phyloP scores from a whole-genome alignment of 1,284 basidiomycete genomes.

The Cutaneotrichosporon curvatum region DNA sequence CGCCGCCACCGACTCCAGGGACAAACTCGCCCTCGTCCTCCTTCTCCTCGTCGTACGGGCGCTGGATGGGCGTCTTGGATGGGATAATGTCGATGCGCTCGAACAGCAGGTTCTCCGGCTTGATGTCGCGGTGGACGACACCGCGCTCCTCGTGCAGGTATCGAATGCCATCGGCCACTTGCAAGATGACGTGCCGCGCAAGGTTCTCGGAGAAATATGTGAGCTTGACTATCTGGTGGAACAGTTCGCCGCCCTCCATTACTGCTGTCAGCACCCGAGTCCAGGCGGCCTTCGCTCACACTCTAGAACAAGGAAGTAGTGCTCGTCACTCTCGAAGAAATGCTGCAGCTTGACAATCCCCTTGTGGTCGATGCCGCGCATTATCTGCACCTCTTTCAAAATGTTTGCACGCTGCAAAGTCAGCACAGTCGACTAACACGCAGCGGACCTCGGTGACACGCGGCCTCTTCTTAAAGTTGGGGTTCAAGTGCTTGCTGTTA shows the following conservation, averaged over 20 bases:
- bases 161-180: constrained; percentile 91
- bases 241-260: constrained; percentile 95
- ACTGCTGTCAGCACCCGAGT: constrained; percentile 50
- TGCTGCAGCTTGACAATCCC: constrained; percentile 80
- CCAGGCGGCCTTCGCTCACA: constrained; percentile 58
- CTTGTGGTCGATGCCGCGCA: constrained; percentile 88
- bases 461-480: constrained; percentile 85
- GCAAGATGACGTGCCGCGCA: constrained; percentile 90
- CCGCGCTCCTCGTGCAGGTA: constrained; percentile 97
- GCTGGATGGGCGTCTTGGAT: constrained; percentile 64
- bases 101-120: constrained; percentile 96
- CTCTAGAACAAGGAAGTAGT: constrained; percentile 93
- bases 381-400: constrained; percentile 99
- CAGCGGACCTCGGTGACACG: constrained; percentile 79
- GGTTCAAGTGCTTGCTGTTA: constrained; percentile 84
- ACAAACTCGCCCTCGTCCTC: constrained; percentile 97
- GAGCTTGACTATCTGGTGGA: constrained; percentile 98
- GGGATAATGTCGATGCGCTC: constrained; percentile 89
- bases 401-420: constrained; percentile 82
- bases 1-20: constrained; percentile 85
- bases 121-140: constrained; percentile 85
- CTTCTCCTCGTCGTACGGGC: constrained; percentile 97
- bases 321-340: constrained; percentile 84
- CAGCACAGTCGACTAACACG: background rate
- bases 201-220: constrained; percentile 98